Base-by-base conservation (phyloP, 345 rosid genomes). In the Lenwebbia sp. region DNA sequence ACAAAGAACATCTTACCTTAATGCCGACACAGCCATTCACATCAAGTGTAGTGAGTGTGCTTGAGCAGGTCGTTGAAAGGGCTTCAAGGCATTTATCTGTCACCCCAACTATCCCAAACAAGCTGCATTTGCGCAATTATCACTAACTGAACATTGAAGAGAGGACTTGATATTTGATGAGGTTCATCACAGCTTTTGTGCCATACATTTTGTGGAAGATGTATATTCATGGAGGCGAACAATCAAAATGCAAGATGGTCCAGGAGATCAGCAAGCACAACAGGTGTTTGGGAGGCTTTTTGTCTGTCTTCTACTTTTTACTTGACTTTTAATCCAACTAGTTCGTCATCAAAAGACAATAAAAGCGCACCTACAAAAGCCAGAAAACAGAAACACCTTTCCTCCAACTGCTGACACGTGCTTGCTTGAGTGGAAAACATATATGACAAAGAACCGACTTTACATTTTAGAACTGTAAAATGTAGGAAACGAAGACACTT, bases 31-130 rank as follows among this genome's bases (percentile, higher is more conserved):
- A 96, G 86, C 98, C 99, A 87, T 96, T 96, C 54, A 96, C 98
- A 87, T 96, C 98, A 56, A 97, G 96, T 53, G 99, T 97, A 53
- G 94, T 92, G 56, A 97, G 89, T 19, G 94, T 91, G 57, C 86
- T 90, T 19, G 96, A 93, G 90, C 97, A 97, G 82, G 88, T 93
- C 57, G 86, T 91, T n/a, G 96, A 93, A 74, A 97, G 96, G 86
- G 87, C 90, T 90, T 95, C 96, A 85, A 96, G 89, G 90, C 96
- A 94, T 88, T 84, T 93, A 89, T 97, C 96, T 41, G 96, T 97
- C 87, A 95, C 98, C 83, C 98, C 98, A 57, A 95, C 93, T 94
- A 95, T 95, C 87, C 98, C 98, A 87, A 95, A 96, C 92, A 96
- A 92, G 92, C 99, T 96, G 98, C 94, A 82, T 82, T 82, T 25